These are phyloP conservation scores for Mycena maculata DNA, from an alignment of 768 basidiomycete species.

Conservation along the genomic window DNA sequence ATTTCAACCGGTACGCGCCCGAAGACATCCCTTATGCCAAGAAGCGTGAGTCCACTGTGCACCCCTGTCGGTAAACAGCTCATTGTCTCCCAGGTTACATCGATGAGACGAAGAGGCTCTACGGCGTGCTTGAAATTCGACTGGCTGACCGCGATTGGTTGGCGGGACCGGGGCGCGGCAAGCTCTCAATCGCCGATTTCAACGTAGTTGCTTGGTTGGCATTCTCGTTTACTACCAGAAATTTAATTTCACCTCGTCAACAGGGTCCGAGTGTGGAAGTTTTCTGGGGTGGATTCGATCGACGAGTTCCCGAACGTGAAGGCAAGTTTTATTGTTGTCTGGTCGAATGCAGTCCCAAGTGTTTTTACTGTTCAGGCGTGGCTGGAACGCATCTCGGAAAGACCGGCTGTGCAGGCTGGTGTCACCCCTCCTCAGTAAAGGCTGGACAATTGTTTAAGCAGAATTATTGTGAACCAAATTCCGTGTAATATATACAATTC, in stretches of 20 bases:
- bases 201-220: conserved; percentile 73
- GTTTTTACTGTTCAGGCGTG: conserved; percentile 31
- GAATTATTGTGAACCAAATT: not conserved
- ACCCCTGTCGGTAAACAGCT: not conserved
- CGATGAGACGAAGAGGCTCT: conserved; percentile 86
- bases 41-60: conserved; percentile 57
- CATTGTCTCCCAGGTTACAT: conserved; percentile 65
- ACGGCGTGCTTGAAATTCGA: conserved; percentile 87
- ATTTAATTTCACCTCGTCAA: not conserved
- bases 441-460: not conserved
- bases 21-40: conserved; percentile 78
- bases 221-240: not conserved
- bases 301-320: conserved; percentile 75
- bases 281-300: conserved; percentile 64
- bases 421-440: conserved; percentile 3
- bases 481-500: conserved; percentile 5
- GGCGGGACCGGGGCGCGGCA: conserved; percentile 78
- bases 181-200: conserved; percentile 77
- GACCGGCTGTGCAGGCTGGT: conserved; percentile 27
- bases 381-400: conserved; percentile 29
- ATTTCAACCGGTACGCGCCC: conserved; percentile 74
- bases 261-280: conserved; percentile 66
- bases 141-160: conserved; percentile 87
- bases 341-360: not conserved
- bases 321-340: conserved; percentile 42